phyloP scores from a whole-genome alignment of 2,329 filamentous ascomycete species.

The Trichoderma simmonsii region DNA sequence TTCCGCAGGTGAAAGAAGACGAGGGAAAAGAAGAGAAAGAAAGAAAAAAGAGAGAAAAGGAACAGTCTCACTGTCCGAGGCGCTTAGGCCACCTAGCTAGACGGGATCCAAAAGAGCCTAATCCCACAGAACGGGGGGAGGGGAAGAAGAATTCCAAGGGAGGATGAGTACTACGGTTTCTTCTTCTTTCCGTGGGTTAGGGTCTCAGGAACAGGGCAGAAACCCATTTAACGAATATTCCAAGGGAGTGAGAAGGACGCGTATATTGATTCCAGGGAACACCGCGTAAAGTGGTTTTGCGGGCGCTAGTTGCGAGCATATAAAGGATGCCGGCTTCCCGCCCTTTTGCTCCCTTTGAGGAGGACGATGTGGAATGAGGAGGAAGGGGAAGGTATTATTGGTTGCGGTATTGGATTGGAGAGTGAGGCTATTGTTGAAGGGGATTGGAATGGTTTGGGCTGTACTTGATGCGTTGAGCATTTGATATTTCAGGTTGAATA shows the following conservation, averaged over 20 bases:
- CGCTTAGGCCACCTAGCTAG: background rate
- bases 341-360: background rate
- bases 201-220: background rate
- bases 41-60: background rate
- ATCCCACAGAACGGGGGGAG: background rate
- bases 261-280: slow-evolving; percentile 5
- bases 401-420: background rate
- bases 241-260: background rate
- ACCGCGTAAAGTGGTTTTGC: slow-evolving; percentile 12
- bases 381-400: slow-evolving; percentile 8
- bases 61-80: background rate
- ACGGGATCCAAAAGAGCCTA: background rate
- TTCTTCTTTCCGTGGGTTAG: background rate
- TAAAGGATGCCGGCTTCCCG: background rate
- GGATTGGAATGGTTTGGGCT: background rate
- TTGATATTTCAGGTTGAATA: background rate
- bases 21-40: background rate
- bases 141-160: background rate
- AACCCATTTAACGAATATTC: background rate
- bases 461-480: background rate
- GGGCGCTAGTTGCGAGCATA: background rate
- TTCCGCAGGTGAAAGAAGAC: background rate
- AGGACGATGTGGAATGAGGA: background rate
- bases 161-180: background rate
- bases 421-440: background rate